These are phyloP conservation scores for Garcia nutans DNA, from an alignment of 345 rosid genomes.

Conservation along the genomic window DNA sequence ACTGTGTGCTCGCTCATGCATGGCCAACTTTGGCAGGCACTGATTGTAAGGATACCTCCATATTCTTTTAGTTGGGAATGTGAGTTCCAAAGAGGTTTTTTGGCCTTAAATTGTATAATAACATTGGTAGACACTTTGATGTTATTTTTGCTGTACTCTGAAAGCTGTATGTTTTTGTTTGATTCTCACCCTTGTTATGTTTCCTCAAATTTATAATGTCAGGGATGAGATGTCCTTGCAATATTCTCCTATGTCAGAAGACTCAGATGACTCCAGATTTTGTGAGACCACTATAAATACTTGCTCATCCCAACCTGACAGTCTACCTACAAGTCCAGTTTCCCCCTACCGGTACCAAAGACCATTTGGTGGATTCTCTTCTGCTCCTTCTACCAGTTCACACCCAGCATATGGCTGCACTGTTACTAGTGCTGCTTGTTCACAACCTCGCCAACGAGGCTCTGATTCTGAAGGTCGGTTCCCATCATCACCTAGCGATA, in stretches of 20 bases:
- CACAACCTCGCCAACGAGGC: slow-evolving; percentile 69
- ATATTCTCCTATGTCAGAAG: slow-evolving; percentile 97
- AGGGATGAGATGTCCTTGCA: slow-evolving; percentile 87
- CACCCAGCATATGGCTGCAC: slow-evolving; percentile 34
- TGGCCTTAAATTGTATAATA: neutral
- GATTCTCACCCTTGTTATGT: neutral
- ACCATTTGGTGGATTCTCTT: slow-evolving; percentile 46
- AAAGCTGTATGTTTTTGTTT: neutral
- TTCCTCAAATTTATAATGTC: slow-evolving; percentile 13
- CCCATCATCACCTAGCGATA: slow-evolving; percentile 97
- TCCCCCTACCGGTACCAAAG: slow-evolving; percentile 73
- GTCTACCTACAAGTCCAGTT: slow-evolving; percentile 81
- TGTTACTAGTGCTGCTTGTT: slow-evolving; percentile 24
- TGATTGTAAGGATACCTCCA: neutral
- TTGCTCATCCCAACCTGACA: slow-evolving; percentile 67
- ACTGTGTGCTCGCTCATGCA: neutral
- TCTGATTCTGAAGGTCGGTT: slow-evolving; percentile 91
- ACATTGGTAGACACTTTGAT: neutral
- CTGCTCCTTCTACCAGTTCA: slow-evolving; percentile 38
- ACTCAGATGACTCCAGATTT: slow-evolving; percentile 69
- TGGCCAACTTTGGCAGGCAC: neutral
- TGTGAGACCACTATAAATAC: slow-evolving; percentile 49
- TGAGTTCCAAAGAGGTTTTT: neutral
- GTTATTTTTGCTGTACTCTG: neutral
- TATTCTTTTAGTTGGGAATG: neutral